phyloP scores from a whole-genome alignment of 768 basidiomycete species.

The Mycena galericulata region DNA sequence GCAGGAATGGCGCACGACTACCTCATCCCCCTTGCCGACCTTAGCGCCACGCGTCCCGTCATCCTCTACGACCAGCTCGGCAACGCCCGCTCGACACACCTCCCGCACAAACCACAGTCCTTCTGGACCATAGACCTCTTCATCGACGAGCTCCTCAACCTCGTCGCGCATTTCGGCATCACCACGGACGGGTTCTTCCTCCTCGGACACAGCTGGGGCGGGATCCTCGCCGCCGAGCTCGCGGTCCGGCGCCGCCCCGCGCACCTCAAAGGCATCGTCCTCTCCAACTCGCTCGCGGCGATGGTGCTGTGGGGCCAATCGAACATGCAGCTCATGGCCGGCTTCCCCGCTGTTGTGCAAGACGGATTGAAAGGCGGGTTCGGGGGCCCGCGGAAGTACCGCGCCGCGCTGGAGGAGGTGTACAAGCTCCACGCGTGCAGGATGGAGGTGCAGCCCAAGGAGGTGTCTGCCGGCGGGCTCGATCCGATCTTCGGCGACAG shows the following conservation, averaged over 20 bases:
- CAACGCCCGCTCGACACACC: constrained; percentile 57
- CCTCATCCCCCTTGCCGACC: constrained; percentile 51
- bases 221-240: constrained; percentile 60
- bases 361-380: constrained; percentile 21
- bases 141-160: constrained; percentile 64
- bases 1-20: constrained; percentile 46
- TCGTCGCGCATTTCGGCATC: constrained; percentile 57
- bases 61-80: constrained; percentile 67
- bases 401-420: constrained; percentile 33
- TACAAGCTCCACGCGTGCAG: constrained; percentile 42
- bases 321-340: constrained; percentile 34
- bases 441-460: constrained; percentile 39
- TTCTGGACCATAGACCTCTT: constrained; percentile 64
- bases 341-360: constrained; percentile 33
- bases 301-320: constrained; percentile 43
- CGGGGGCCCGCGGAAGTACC: constrained; percentile 1
- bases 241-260: constrained; percentile 51
- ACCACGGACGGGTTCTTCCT: constrained; percentile 53
- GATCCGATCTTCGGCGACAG: constrained; percentile 42
- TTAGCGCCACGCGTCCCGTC: constrained; percentile 52
- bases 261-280: constrained; percentile 52
- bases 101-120: constrained; percentile 47
- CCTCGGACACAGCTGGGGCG: constrained; percentile 71
- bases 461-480: constrained; percentile 32
- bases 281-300: constrained; percentile 47